Evolutionary conservation across 2,329 filamentous ascomycete species (phyloP).

Genomic region (Penicillium sp.): DNA sequence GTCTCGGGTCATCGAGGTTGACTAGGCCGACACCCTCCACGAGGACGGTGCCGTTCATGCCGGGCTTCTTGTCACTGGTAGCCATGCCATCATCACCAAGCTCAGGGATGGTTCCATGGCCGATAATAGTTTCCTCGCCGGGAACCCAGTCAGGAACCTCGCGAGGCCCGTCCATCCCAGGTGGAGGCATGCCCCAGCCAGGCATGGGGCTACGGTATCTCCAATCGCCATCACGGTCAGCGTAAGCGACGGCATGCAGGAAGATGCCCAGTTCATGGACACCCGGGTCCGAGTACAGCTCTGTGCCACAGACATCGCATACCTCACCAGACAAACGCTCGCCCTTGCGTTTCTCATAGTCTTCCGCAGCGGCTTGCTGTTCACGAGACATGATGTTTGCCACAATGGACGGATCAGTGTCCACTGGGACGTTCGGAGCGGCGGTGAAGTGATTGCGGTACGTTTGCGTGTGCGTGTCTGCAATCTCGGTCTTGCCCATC

Average conservation of each 20-base stretch:
- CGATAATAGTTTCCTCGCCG: constrained; percentile 41
- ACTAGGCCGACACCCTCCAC: constrained; percentile 37
- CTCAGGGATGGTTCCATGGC: constrained; percentile 32
- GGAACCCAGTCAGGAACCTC: constrained; percentile 55
- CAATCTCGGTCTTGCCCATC: constrained; percentile 93
- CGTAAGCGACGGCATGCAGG: constrained; percentile 87
- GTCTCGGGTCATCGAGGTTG: constrained; percentile 26
- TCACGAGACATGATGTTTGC: constrained; percentile 43
- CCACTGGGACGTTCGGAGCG: constrained; percentile 36
- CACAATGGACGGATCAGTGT: constrained; percentile 38
- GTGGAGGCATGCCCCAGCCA: constrained; percentile 79
- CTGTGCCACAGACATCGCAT: constrained; percentile 79
- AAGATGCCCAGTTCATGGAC: constrained; percentile 88
- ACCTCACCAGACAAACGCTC: constrained; percentile 87
- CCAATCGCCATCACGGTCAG: constrained; percentile 80
- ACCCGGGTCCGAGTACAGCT: constrained; percentile 89
- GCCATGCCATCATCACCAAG: constrained; percentile 24
- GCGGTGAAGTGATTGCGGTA: constrained; percentile 63
- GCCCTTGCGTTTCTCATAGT: constrained; percentile 85
- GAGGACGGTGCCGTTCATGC: constrained; percentile 28
- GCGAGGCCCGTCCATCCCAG: constrained; percentile 68
- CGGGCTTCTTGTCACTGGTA: constrained; percentile 10
- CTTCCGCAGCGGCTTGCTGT: constrained; percentile 80
- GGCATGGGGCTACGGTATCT: constrained; percentile 82
- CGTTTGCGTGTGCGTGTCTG: constrained; percentile 81